A percentile compares a stretch with the other conserved stretches of the same genome.
phyloP scores from a whole-genome alignment of 1,284 basidiomycete species.

The Earliella scabrosa region DNA sequence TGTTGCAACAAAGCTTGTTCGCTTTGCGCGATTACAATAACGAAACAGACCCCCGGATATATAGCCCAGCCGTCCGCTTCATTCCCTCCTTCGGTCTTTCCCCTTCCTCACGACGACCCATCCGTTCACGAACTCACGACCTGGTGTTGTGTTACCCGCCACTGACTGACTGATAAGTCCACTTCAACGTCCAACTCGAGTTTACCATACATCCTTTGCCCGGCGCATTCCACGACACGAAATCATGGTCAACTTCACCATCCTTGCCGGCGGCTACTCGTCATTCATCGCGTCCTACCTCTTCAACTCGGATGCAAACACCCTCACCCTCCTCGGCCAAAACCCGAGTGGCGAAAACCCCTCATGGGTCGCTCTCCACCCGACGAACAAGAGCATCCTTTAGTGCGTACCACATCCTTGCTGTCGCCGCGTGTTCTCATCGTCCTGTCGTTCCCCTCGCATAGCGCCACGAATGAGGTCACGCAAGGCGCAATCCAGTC shows the following conservation, averaged over 20 bases:
- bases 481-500: conserved; percentile 54
- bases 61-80: neutral
- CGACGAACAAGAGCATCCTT: conserved; percentile 56
- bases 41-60: neutral
- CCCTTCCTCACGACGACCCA: conserved; percentile 1
- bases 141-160: conserved; percentile 20
- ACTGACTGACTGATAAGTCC: too few species aligned
- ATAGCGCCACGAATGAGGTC: conserved; percentile 62
- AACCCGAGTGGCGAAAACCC: conserved; percentile 54
- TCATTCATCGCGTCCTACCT: conserved; percentile 61
- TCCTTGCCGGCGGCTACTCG: conserved; percentile 64
- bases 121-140: conserved; percentile 7
- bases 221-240: conserved; percentile 1
- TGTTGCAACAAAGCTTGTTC: neutral
- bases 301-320: conserved; percentile 52
- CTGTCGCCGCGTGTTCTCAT: neutral
- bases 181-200: neutral
- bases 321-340: conserved; percentile 49
- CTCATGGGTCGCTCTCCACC: conserved; percentile 62
- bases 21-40: neutral
- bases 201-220: neutral
- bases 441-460: neutral
- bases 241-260: conserved; percentile 62
- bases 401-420: conserved; percentile 48
- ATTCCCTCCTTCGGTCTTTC: neutral